phyloP scores from a whole-genome alignment of 164 flowering plant species.

The Chimonanthus praecox region DNA sequence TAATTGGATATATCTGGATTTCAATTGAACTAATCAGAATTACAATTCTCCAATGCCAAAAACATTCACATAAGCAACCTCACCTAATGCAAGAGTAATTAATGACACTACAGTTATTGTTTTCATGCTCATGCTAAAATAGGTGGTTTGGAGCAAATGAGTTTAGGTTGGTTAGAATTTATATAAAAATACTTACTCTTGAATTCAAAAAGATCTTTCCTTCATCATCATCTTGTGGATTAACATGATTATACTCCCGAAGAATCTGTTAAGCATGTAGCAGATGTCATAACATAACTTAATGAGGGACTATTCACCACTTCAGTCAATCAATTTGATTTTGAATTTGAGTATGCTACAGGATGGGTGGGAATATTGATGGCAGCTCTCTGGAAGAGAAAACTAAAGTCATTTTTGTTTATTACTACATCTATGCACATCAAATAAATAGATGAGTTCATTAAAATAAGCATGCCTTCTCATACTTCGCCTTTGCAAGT shows the following conservation, averaged over 20 bases:
- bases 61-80: no score
- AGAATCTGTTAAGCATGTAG: conserved; percentile 59
- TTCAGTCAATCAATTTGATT: not conserved
- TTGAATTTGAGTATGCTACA: not conserved
- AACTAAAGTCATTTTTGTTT: not conserved
- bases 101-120: not conserved
- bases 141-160: not conserved
- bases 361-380: not conserved
- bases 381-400: not conserved
- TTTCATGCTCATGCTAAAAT: not conserved
- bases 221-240: conserved; percentile 95
- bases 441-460: not conserved
- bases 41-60: no score
- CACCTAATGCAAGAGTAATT: no score
- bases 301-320: not conserved
- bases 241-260: conserved; percentile 94
- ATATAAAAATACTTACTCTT: conserved; percentile 47
- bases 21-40: no score
- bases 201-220: conserved; percentile 74
- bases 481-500: conserved; percentile 97
- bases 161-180: no score
- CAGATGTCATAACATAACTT: not conserved
- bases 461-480: conserved; percentile 49
- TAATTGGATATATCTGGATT: no score
- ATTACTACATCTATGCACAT: not conserved